Conservation (phyloP, 2,329 filamentous ascomycete species). For the Lizonia empirigonia region DNA sequence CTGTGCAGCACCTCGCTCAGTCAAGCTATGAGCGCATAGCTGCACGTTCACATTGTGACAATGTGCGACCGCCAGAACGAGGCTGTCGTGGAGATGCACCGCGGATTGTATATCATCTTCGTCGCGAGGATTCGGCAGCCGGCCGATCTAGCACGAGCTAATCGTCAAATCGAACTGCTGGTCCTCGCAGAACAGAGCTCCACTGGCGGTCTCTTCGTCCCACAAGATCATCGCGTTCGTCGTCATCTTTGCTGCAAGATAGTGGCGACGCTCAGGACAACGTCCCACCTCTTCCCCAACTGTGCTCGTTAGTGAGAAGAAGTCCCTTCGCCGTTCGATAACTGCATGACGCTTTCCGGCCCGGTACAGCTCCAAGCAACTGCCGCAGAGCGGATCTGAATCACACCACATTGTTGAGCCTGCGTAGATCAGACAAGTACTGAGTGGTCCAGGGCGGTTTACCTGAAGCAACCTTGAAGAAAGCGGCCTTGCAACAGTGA, state of each 20-base stretch:
- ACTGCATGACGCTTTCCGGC: neutral
- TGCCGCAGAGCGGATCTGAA: conserved; percentile 2
- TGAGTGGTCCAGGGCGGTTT: conserved; percentile 4
- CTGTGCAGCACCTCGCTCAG: neutral
- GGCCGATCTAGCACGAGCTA: neutral
- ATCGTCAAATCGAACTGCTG: conserved; percentile 3
- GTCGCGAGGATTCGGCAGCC: neutral
- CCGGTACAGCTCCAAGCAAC: neutral
- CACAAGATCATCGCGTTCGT: neutral
- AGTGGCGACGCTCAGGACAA: neutral
- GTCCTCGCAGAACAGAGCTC: neutral
- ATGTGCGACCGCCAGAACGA: neutral
- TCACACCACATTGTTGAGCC: neutral
- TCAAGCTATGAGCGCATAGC: neutral
- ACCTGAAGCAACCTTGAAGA: neutral
- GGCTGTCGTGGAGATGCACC: neutral
- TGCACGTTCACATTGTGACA: neutral
- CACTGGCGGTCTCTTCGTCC: neutral
- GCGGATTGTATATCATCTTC: neutral
- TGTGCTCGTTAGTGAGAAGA: no score
- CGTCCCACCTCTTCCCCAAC: neutral
- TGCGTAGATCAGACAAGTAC: neutral
- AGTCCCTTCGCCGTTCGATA: neutral
- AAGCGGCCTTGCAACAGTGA: neutral
- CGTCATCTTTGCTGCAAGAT: neutral